Conservation (phyloP, 148 eudicot species). For the Polygonum maritimum region DNA sequence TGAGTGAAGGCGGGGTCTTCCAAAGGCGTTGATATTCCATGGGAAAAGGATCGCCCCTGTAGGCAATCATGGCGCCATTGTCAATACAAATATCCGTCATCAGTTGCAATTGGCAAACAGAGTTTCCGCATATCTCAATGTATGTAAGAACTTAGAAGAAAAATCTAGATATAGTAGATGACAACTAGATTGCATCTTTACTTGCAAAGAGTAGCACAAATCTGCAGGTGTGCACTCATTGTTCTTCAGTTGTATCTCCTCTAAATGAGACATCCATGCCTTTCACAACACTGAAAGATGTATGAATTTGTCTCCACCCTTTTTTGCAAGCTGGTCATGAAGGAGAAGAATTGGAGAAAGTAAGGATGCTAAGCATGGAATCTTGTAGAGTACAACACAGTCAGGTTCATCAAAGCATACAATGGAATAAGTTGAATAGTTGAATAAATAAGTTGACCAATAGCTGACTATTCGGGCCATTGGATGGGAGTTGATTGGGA, state of each 20-base stretch:
- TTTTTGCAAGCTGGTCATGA: constrained; percentile 73
- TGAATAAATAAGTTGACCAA: too few relatives aligned
- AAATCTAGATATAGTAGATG: background rate
- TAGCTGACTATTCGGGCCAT: constrained; percentile 46
- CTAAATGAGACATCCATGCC: constrained; percentile 98
- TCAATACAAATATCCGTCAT: constrained; percentile 83
- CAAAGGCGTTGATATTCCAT: constrained; percentile 53
- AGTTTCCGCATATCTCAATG: constrained; percentile 37
- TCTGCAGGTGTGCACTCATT: constrained; percentile 93
- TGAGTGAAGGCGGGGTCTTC: constrained; percentile 82
- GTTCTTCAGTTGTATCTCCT: constrained; percentile 71
- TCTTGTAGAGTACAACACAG: background rate
- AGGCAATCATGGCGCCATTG: constrained; percentile 94
- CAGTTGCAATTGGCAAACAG: constrained; percentile 81
- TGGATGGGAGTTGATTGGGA: constrained; percentile 99
- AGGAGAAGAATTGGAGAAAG: background rate
- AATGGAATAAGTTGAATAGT: too few relatives aligned
- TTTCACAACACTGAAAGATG: constrained; percentile 92
- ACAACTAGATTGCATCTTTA: constrained; percentile 14
- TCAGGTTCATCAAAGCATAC: background rate
- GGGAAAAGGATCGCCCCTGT: constrained; percentile 67
- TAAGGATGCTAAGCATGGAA: background rate
- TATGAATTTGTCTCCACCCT: constrained; percentile 64
- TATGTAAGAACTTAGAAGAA: background rate
- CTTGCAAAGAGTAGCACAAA: constrained; percentile 88